Evolutionary conservation across 331 rosid genomes (phyloP).

Genomic region (Acacia concinna): DNA sequence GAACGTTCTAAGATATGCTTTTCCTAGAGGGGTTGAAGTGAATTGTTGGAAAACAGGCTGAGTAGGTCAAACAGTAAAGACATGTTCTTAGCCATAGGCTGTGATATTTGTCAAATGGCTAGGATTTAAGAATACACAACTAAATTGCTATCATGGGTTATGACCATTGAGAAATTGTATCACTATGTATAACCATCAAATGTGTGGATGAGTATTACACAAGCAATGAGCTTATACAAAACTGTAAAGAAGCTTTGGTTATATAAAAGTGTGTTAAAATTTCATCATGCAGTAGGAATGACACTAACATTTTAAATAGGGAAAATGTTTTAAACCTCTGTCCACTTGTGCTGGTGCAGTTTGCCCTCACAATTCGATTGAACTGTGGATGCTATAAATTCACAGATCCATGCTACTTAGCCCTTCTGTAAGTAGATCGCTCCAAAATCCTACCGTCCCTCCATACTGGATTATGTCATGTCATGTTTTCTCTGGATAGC

Average conservation of each 20-base stretch:
- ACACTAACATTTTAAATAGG: background rate
- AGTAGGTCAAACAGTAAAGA: background rate
- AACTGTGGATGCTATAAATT: background rate
- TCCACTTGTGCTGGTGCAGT: background rate
- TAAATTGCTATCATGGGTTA: background rate
- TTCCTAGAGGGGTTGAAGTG: background rate
- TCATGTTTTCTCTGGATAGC: background rate
- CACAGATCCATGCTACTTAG: background rate
- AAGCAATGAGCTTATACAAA: background rate
- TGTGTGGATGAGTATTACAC: background rate
- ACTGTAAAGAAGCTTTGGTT: background rate
- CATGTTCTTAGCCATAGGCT: background rate
- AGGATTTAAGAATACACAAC: constrained; percentile 4
- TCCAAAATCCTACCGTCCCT: background rate
- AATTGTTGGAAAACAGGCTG: constrained; percentile 11
- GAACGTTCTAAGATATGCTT: background rate
- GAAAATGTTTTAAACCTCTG: background rate
- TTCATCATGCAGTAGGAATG: constrained; percentile 6
- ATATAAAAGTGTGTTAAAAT: constrained; percentile 8
- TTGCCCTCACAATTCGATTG: background rate
- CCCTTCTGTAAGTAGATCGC: background rate
- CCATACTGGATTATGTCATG: background rate
- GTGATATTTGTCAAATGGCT: constrained; percentile 10
- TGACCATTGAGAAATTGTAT: constrained; percentile 1
- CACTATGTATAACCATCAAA: background rate